Conservation (phyloP, 148 eudicot species). For the Nepenthes mirabilis region DNA sequence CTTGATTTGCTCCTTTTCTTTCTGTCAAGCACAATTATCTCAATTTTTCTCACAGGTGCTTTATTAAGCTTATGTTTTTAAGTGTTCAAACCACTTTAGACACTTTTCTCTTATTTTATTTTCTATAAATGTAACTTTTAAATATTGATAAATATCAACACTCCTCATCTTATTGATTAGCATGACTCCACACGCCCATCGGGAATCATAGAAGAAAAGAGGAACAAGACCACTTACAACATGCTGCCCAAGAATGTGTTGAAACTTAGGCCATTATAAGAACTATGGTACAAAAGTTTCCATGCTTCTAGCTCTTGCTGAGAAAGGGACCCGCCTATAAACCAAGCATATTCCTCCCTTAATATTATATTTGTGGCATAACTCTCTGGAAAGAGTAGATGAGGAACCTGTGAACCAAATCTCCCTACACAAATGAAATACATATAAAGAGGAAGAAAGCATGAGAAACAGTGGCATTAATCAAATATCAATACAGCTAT, state of each 20-base stretch:
- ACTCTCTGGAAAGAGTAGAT: conserved; percentile 29
- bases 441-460: too few species aligned
- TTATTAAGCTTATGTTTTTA: too few species aligned
- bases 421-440: conserved; percentile 19
- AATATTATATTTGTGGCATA: conserved; percentile 34
- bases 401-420: conserved; percentile 60
- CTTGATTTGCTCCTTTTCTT: too few species aligned
- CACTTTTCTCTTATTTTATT: too few species aligned
- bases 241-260: conserved; percentile 75
- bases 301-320: conserved; percentile 63
- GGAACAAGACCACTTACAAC: conserved; percentile 40
- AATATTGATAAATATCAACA: too few species aligned
- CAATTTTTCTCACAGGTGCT: too few species aligned
- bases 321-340: conserved; percentile 72
- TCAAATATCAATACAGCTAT: background rate
- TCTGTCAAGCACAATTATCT: too few species aligned
- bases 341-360: conserved; percentile 81
- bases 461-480: background rate
- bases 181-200: background rate
- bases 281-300: conserved; percentile 87
- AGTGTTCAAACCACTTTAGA: too few species aligned
- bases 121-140: too few species aligned
- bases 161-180: background rate
- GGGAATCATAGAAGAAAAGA: background rate
- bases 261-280: conserved; percentile 71